Conservation (phyloP, 106 monocot species). For the Ottelia alismoides region DNA sequence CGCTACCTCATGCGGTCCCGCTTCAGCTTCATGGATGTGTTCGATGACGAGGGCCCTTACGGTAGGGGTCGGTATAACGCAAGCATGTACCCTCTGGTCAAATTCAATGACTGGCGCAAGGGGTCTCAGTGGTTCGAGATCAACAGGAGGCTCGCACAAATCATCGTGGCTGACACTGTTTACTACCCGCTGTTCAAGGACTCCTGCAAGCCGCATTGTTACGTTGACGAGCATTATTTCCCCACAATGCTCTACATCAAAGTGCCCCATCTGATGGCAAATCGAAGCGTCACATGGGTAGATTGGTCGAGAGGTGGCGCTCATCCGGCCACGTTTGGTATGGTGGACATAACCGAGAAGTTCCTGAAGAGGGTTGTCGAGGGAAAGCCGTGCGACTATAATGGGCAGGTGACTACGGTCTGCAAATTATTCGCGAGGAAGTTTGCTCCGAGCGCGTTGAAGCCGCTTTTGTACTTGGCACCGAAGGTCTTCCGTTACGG, state of each 20-base stretch:
- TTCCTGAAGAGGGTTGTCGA: conserved; percentile 11
- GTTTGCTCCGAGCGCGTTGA: too few relatives aligned
- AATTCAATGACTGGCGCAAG: conserved; percentile 1
- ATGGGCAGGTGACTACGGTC: too few relatives aligned
- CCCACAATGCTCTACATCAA: too few relatives aligned
- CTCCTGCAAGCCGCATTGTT: not conserved
- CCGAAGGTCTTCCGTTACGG: too few relatives aligned
- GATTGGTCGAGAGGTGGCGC: conserved; percentile 16
- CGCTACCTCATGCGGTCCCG: not conserved
- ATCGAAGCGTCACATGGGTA: conserved; percentile 7
- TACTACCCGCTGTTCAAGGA: conserved; percentile 2
- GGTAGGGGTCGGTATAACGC: conserved; percentile 5
- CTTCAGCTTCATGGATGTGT: not conserved
- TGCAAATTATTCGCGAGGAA: too few relatives aligned
- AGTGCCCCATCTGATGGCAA: conserved; percentile 3
- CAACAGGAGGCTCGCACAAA: not conserved
- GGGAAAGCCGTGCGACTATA: conserved; percentile 2
- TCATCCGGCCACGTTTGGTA: conserved; percentile 14
- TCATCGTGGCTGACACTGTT: not conserved
- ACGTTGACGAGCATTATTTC: too few relatives aligned
- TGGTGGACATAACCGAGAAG: not conserved
- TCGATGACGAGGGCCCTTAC: conserved; percentile 1
- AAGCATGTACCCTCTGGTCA: conserved; percentile 1
- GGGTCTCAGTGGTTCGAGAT: conserved; percentile 11
- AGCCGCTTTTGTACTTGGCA: too few relatives aligned